Percentiles rank a stretch among this genome's conserved stretches.
phyloP scores from a whole-genome alignment of 441 rosid genomes.

The Syzygium syzygioides region DNA sequence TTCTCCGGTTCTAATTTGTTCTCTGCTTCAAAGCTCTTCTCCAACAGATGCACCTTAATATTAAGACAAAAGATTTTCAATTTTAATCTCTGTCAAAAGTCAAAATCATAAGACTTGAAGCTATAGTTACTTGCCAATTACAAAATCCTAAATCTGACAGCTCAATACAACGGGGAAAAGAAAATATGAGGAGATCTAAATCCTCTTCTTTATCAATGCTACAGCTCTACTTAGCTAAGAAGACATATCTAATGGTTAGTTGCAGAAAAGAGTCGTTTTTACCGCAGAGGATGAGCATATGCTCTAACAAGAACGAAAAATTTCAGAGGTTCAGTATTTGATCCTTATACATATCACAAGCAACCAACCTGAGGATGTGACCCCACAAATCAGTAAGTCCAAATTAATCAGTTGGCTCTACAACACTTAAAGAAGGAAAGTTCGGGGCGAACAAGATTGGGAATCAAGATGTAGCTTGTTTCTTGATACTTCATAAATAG shows the following conservation, averaged over 20 bases:
- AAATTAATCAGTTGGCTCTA: neutral
- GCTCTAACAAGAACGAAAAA: neutral
- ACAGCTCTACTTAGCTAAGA: neutral
- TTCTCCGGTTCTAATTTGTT: slow-evolving; percentile 14
- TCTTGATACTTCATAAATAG: neutral
- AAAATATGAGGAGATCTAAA: neutral
- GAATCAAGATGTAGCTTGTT: neutral
- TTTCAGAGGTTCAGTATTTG: neutral
- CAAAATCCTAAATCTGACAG: neutral
- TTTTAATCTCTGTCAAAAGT: neutral
- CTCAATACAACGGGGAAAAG: neutral
- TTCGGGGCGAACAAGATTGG: neutral
- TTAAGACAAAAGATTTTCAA: neutral
- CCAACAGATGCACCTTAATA: slow-evolving; percentile 8
- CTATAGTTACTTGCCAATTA: neutral
- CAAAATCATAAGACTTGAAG: neutral
- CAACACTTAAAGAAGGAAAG: neutral
- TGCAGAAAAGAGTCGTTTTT: neutral
- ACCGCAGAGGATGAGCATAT: neutral
- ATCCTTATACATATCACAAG: neutral
- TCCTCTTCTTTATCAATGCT: neutral
- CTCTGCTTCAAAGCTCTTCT: slow-evolving; percentile 16
- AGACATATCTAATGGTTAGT: neutral
- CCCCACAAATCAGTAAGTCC: neutral
- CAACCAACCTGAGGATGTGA: neutral